Evolutionary conservation across 108 stramenopile genomes (phyloP), one percentile per base, ranked within the genome.

Genomic region (Fistulifera solaris): DNA sequence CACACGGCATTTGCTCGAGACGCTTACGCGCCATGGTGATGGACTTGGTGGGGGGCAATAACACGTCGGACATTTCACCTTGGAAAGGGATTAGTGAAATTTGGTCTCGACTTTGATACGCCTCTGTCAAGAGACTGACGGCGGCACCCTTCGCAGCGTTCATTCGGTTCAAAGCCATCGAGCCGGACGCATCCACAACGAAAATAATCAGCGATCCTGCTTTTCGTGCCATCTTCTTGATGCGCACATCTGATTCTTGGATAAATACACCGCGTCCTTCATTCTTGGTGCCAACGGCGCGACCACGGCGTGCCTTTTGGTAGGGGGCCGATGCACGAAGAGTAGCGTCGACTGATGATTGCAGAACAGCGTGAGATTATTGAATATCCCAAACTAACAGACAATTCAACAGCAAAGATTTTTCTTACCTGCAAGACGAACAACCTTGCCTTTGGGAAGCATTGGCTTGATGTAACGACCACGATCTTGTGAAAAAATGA

Each of bases 91-190:
- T 95, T 54, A 97, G 69, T 48, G 78, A 86, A 60, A 97, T 93
- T 61, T 95, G 77, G 65, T 97, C 96, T 56, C 96, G 91, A 50
- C 84, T 86, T 73, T 97, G 91, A 81, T 97, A 97, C 18, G 96
- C 96, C 61, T 95, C 94, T 17, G 89, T 89, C 40, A 97, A 72
- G 19, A 97, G 76, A 71, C 78, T 82, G 70, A 95, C 85, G 39
- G 94, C 94, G 13, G 96, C 96, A 48, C 96, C 96, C 89, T 97
- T 97, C 22, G 94, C 96, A 25, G 94, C 94, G 70, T 97, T 93
- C 96, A 97, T 97, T 47, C 96, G 76, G 77, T 97, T 97, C 52
- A 97, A 68, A 10, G 96, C 96, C 96, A 97, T 97, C 44, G 88
- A 91, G 24, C 96, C 96, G 19, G 92, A 94, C 14, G 96, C 94